Evolutionary conservation across 495 filamentous ascomycete species (phyloP), one percentile per base, ranked within the genome.

Genomic region (Xylaria nigripes): DNA sequence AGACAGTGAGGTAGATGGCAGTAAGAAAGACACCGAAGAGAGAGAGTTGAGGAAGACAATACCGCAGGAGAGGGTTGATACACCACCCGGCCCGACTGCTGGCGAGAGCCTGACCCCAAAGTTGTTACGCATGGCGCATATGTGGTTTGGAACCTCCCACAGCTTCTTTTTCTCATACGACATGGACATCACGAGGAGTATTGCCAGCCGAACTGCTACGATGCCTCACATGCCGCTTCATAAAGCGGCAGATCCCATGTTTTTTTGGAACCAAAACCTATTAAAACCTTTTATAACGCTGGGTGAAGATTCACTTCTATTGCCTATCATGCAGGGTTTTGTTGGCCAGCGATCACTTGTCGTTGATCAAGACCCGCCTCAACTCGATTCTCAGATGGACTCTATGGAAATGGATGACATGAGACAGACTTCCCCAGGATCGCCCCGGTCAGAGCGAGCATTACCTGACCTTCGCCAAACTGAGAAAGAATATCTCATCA

Each of bases 131-230:
- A 93, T 87, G 45, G 85, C 88, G 12, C 86, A 85, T 64, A 73
- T 96, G 44, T 72, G 94, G 45, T 87, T 96, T 59, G 79, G 80
- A 3, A 77, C 84, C 3, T 89, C 86, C 16, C 76, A 76, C 50
- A 96, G 87, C 65, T 96, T 96, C 70, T 96, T 84, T 70, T 98
- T 87, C 61, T 84, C 89, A 12, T 95, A 98, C 67, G 93, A 98
- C 56, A 79, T 87, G 67, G 91, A 96, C 63, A 76, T 96, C 29
- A 95, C 92, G 10, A 77, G 84, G 41, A 81, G 78, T 56, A 63
- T 86, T 60, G 72, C 74, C 32, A 69, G 67, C 25, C 76, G 77
- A 58, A 64, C 73, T 6, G 55, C 64, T 16, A 51, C 58, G 21
- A 46, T 79, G 48, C 61, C 72, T 3, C 55, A 66, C 13, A 50